Evolutionary conservation across 2,329 filamentous ascomycete genomes (phyloP).

Genomic region (Orbilia ellipsospora): DNA sequence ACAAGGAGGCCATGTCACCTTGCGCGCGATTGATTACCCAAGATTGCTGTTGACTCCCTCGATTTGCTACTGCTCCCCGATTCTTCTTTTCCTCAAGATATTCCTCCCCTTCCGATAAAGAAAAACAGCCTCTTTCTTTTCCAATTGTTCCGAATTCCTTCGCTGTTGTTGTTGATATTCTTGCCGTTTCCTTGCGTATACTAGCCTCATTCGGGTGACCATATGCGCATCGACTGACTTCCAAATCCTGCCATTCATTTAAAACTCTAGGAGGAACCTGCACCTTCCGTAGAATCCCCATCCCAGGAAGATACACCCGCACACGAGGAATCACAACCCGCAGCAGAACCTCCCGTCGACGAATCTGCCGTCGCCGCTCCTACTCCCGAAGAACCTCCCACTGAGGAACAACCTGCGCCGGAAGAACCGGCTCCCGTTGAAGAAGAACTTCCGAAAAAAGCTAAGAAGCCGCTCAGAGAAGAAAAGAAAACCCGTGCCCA

Average conservation of each 20-base stretch:
- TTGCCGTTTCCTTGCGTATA: slow-evolving; percentile 36
- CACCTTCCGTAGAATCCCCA: slow-evolving; percentile 8
- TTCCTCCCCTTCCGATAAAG: not conserved
- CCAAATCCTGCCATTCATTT: slow-evolving; percentile 24
- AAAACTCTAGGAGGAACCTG: slow-evolving; percentile 41
- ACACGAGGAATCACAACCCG: slow-evolving; percentile 19
- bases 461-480: slow-evolving; percentile 33
- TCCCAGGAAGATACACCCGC: slow-evolving; percentile 34
- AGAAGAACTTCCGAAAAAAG: slow-evolving; percentile 38
- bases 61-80: not conserved
- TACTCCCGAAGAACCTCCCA: slow-evolving; percentile 13
- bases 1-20: slow-evolving; percentile 17
- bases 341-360: slow-evolving; percentile 36
- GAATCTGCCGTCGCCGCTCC: slow-evolving; percentile 10
- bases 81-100: slow-evolving; percentile 1
- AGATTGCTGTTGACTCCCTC: slow-evolving; percentile 2
- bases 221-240: slow-evolving; percentile 35
- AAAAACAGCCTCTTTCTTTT: slow-evolving; percentile 20
- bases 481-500: slow-evolving; percentile 44
- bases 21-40: slow-evolving; percentile 20
- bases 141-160: slow-evolving; percentile 29
- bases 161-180: slow-evolving; percentile 31
- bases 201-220: slow-evolving; percentile 41
- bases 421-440: slow-evolving; percentile 36
- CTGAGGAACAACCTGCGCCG: slow-evolving; percentile 26